Percentiles rank a stretch among this genome's conserved stretches.
Conservation (phyloP, 768 basidiomycete genomes). For the Lyophyllum semitale region DNA sequence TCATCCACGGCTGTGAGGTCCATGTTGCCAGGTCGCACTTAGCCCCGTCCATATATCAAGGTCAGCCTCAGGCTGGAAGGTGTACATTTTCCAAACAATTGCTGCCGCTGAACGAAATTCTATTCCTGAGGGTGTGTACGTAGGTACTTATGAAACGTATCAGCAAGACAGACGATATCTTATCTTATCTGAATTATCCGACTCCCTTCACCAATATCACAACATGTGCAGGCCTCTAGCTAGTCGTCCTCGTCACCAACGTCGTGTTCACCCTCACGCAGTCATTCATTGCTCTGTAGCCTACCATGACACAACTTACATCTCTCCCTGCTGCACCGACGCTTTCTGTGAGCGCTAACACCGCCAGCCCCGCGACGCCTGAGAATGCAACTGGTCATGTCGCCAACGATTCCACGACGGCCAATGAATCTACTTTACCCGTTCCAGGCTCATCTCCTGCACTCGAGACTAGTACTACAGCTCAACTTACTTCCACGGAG, state of each 20-base stretch:
- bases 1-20: constrained; percentile 7
- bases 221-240: not conserved
- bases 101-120: no score
- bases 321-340: constrained; percentile 14
- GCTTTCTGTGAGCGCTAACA: not conserved
- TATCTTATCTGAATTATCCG: constrained; percentile 9
- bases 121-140: no score
- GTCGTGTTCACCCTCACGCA: not conserved
- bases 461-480: not conserved
- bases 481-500: not conserved
- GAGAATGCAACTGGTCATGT: not conserved
- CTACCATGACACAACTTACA: not conserved
- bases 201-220: not conserved
- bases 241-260: not conserved
- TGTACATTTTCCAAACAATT: no score
- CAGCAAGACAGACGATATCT: no score
- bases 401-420: not conserved
- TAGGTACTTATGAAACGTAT: no score
- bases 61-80: no score
- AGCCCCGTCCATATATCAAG: no score
- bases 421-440: not conserved
- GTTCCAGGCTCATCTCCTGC: no score
- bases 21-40: no score
- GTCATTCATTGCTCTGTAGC: not conserved
- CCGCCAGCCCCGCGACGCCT: not conserved